phyloP scores from a whole-genome alignment of 495 filamentous ascomycete genomes.

The Penicillium coprophilum region DNA sequence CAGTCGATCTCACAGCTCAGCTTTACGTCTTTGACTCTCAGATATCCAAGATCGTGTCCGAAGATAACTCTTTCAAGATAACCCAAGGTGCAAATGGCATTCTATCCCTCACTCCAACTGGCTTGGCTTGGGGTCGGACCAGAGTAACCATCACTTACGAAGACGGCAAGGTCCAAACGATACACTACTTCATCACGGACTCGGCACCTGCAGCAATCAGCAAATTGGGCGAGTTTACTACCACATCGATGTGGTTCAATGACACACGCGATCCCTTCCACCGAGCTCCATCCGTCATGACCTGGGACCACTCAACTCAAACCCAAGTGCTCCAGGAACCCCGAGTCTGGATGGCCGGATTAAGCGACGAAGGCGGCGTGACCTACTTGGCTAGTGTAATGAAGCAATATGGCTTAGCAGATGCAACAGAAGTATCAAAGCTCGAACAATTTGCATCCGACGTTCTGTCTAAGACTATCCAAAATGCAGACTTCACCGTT shows the following conservation, averaged over 20 bases:
- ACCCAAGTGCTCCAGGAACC: not conserved
- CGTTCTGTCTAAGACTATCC: not conserved
- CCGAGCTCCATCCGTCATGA: not conserved
- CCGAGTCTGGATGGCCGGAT: not conserved
- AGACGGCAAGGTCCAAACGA: conserved; percentile 41
- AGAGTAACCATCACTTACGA: conserved; percentile 33
- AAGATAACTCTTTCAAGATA: not conserved
- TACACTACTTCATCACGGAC: conserved; percentile 53
- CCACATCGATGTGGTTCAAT: not conserved
- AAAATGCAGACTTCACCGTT: not conserved
- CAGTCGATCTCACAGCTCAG: not conserved
- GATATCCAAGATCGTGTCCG: not conserved
- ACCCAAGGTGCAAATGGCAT: not conserved
- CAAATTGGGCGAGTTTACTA: conserved; percentile 35
- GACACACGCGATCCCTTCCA: not conserved
- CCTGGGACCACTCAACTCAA: not conserved
- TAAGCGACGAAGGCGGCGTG: not conserved
- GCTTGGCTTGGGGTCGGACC: not conserved
- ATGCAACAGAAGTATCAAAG: not conserved
- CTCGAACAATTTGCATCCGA: not conserved
- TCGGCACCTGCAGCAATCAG: conserved; percentile 29
- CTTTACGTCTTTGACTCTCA: not conserved
- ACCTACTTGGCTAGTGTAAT: not conserved
- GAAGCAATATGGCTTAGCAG: not conserved
- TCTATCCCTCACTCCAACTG: not conserved